Base-by-base conservation (phyloP, 495 filamentous ascomycete genomes). In the Penicillium bialowiezense region DNA sequence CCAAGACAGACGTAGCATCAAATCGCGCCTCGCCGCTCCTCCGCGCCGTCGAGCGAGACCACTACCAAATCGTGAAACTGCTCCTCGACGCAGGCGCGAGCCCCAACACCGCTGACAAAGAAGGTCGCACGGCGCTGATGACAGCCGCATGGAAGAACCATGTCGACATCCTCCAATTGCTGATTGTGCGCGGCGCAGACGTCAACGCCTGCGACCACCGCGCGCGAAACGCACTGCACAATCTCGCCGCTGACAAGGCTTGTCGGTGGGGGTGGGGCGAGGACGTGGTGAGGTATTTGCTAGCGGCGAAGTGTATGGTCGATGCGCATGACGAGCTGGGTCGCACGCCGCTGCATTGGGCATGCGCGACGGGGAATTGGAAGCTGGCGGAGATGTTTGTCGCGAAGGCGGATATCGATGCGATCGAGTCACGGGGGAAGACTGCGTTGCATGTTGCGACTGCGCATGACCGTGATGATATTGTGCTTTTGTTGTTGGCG, bases 261-360 rank as follows among this genome's bases (percentile, higher is more conserved):
- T 74, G 59, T 42, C 41, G 48, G 3, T 64, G 68, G 46, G 70
- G 77, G 14, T 81, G 78, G 77, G 75, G 72, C 0, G 65, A 76
- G 24, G 69, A 75, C 50, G 72, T 80, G 38, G 69, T 81, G 18
- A 54, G 62, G 31, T 48, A 77, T 20, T 36, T 82, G 31, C 48
- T 81, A 48, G 43, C 51, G 19, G 72, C 70, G n/a, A 55, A 65
- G 24, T 72, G 75, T 44, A 42, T 62, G 8, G 59, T 79, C 47
- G 76, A 76, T 55, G 73, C 58, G 7, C 60, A 57, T 3, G 51
- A 67, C 62, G 69, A 73, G 50, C 61, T 82, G 14, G 78, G 78
- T 12, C 62, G 83, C 19, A 82, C 79, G 24, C 77, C 83, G 21
- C 52, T 87, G 42, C 74, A 84, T 53, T 85, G 82, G 83, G 82